Evolutionary conservation across 148 eudicot species (phyloP).

Genomic region (Arbutus unedo): DNA sequence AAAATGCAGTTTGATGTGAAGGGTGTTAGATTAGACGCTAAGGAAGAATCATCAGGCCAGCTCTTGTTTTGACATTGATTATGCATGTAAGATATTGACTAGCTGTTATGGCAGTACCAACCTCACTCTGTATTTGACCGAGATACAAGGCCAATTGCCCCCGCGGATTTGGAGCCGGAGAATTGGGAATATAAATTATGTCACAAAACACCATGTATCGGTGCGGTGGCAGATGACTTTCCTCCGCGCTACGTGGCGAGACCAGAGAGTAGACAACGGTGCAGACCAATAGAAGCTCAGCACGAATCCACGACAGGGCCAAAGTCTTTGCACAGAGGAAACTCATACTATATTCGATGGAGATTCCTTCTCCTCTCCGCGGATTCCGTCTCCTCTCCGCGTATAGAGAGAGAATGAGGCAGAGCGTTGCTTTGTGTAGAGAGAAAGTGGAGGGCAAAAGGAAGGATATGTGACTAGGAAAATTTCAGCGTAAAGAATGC

Average conservation of each 20-base stretch:
- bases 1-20: background rate
- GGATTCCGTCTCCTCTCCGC: background rate
- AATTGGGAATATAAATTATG: background rate
- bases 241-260: background rate
- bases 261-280: background rate
- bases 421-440: background rate
- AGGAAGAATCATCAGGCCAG: background rate
- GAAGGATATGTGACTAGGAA: background rate
- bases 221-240: background rate
- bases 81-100: background rate
- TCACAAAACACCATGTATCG: no score
- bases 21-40: background rate
- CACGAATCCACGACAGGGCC: background rate
- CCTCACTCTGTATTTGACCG: background rate
- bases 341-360: background rate
- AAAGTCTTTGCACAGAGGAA: background rate
- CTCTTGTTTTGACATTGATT: background rate
- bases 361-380: slow-evolving; percentile 11
- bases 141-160: background rate
- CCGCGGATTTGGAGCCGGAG: background rate
- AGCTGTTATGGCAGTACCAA: background rate
- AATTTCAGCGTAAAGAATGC: slow-evolving; percentile 4
- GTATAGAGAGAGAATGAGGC: background rate
- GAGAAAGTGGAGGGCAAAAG: background rate
- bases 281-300: slow-evolving; percentile 5